Conservation (phyloP, 179 eudicot species). For the Gypsophila paniculata region DNA sequence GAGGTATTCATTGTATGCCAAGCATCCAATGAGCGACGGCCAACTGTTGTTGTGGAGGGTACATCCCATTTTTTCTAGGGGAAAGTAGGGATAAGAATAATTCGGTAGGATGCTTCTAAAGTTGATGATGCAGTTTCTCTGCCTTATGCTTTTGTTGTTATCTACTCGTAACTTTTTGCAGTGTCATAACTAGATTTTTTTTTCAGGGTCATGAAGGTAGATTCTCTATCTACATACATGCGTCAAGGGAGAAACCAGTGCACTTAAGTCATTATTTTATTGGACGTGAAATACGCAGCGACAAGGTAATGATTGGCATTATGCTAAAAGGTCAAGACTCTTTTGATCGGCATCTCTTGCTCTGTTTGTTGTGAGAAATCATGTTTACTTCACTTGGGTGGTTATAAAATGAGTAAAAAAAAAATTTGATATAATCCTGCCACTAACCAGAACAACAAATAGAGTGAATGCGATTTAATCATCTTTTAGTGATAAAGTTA, state of each 20-base stretch:
- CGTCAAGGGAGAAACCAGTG: constrained; percentile 38
- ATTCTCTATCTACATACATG: constrained; percentile 44
- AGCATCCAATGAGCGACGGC: not conserved
- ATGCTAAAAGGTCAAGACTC: not conserved
- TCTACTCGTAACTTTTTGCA: not conserved
- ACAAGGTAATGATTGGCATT: constrained; percentile 38
- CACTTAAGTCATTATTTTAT: constrained; percentile 41
- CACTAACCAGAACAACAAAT: not conserved
- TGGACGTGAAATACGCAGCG: constrained; percentile 44
- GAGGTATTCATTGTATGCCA: not conserved
- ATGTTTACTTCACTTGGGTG: not conserved
- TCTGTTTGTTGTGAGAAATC: not conserved
- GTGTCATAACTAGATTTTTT: constrained; percentile 2
- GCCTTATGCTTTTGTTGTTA: not conserved
- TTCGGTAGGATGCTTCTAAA: not conserved
- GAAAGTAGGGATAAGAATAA: not conserved
- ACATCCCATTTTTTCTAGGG: not conserved
- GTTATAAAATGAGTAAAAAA: not conserved
- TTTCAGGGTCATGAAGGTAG: constrained; percentile 48
- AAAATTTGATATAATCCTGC: not conserved
- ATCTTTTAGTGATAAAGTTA: not conserved
- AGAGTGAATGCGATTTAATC: not conserved
- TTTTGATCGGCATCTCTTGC: constrained; percentile 1
- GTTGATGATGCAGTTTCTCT: not conserved
- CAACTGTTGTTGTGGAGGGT: not conserved